These are phyloP conservation scores for Epichloe baconii DNA, from an alignment of 2,329 filamentous ascomycete species.

Conservation along the genomic window DNA sequence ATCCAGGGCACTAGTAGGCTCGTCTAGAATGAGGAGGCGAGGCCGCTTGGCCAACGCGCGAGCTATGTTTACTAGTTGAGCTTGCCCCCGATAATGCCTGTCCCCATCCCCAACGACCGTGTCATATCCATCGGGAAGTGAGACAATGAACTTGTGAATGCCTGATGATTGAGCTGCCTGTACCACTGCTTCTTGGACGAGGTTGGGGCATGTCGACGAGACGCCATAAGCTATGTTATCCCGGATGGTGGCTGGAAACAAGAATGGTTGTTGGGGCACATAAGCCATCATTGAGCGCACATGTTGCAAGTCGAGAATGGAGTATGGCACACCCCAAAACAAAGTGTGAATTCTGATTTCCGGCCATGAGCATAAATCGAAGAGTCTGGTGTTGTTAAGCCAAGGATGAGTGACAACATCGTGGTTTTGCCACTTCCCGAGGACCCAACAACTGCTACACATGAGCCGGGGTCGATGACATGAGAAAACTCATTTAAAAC, in stretches of 20 bases:
- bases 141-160: conserved; percentile 64
- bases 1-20: conserved; percentile 76
- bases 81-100: conserved; percentile 66
- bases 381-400: conserved; percentile 44
- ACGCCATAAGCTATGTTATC: conserved; percentile 79
- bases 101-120: conserved; percentile 70
- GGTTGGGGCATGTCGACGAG: conserved; percentile 36
- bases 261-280: conserved; percentile 56
- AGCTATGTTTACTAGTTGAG: conserved; percentile 70
- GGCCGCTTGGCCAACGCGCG: conserved; percentile 62
- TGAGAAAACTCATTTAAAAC: conserved; percentile 29
- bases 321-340: conserved; percentile 46
- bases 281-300: conserved; percentile 51
- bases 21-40: conserved; percentile 66
- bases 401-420: conserved; percentile 59
- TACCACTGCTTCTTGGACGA: conserved; percentile 30
- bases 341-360: conserved; percentile 26
- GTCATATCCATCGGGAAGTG: conserved; percentile 44
- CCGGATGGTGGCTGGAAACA: conserved; percentile 66
- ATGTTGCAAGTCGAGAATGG: conserved; percentile 42
- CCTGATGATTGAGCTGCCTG: conserved; percentile 44
- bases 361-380: background rate
- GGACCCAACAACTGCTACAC: conserved; percentile 65
- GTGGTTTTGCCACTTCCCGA: conserved; percentile 93
- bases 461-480: conserved; percentile 46